These are phyloP conservation scores for Raffaelea albimanens DNA, from an alignment of 2,329 filamentous ascomycete genomes.

Conservation along the genomic window DNA sequence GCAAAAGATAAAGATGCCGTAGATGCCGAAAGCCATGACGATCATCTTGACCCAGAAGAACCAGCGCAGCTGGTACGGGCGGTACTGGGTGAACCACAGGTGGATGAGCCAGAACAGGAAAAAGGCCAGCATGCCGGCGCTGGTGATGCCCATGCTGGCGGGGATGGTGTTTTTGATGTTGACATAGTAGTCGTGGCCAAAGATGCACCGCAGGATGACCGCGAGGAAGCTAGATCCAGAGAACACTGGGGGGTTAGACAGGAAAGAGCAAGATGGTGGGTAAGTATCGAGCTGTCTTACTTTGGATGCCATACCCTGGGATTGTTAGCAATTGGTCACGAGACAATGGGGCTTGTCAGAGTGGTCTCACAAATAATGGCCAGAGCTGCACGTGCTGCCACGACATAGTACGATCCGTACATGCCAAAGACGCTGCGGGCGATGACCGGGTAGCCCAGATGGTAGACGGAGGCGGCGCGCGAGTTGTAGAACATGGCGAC, in stretches of 20 bases:
- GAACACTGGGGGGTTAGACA: conserved; percentile 10
- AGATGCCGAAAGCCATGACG: conserved; percentile 25
- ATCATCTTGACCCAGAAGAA: conserved; percentile 35
- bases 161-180: conserved; percentile 29
- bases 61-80: conserved; percentile 31
- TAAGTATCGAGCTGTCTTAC: conserved; percentile 1
- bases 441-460: conserved; percentile 24
- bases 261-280: not conserved
- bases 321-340: not conserved
- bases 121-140: conserved; percentile 12
- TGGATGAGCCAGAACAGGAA: conserved; percentile 16
- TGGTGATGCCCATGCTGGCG: conserved; percentile 16
- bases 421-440: conserved; percentile 29
- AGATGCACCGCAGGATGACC: conserved; percentile 19
- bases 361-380: conserved; percentile 19
- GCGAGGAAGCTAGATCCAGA: conserved; percentile 11
- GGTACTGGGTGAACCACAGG: conserved; percentile 20
- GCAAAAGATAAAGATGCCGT: conserved; percentile 23
- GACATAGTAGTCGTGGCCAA: conserved; percentile 18
- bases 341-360: no score
- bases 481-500: conserved; percentile 35
- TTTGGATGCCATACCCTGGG: conserved; percentile 19
- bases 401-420: conserved; percentile 27
- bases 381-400: conserved; percentile 26
- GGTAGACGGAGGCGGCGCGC: conserved; percentile 29